Evolutionary conservation across 352 stramenopile genomes (phyloP).

Genomic region (Ophiocytium majus): DNA sequence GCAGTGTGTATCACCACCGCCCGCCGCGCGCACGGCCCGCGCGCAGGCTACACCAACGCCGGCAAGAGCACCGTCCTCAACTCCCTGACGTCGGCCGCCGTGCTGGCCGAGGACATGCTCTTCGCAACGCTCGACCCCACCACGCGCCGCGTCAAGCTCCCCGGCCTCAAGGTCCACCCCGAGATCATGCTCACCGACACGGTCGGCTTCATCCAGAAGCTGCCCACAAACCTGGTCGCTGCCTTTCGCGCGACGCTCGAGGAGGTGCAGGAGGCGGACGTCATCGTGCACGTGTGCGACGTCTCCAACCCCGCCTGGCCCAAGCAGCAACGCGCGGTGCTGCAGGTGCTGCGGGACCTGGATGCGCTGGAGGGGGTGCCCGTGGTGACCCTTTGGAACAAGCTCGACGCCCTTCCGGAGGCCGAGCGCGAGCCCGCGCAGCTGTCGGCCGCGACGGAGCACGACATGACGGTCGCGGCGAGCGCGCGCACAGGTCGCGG

Average conservation of each 20-base stretch:
- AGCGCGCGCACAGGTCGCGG: slow-evolving; percentile 41
- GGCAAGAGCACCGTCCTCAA: slow-evolving; percentile 80
- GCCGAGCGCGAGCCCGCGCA: slow-evolving; percentile 25
- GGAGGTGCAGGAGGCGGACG: slow-evolving; percentile 66
- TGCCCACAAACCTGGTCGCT: slow-evolving; percentile 78
- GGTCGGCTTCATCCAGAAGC: slow-evolving; percentile 81
- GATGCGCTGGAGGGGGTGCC: slow-evolving; percentile 16
- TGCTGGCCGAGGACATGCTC: slow-evolving; percentile 77
- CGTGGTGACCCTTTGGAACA: slow-evolving; percentile 53
- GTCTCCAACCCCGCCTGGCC: slow-evolving; percentile 20
- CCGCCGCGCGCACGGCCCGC: no score
- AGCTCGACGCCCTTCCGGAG: slow-evolving; percentile 47
- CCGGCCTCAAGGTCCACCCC: slow-evolving; percentile 66
- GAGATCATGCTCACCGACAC: slow-evolving; percentile 79
- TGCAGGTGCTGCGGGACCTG: slow-evolving; percentile 28
- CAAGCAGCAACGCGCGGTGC: background rate
- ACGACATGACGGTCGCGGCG: slow-evolving; percentile 40
- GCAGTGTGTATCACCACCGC: no score
- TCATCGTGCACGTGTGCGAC: slow-evolving; percentile 28
- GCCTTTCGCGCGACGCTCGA: slow-evolving; percentile 78
- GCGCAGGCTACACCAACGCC: slow-evolving; percentile 78
- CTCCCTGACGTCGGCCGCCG: slow-evolving; percentile 67
- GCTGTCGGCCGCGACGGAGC: slow-evolving; percentile 20
- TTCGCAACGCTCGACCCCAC: slow-evolving; percentile 82
- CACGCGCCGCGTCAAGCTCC: slow-evolving; percentile 72